These are phyloP conservation scores for Cardamine occulta DNA, from an alignment of 345 rosid genomes.

Conservation along the genomic window DNA sequence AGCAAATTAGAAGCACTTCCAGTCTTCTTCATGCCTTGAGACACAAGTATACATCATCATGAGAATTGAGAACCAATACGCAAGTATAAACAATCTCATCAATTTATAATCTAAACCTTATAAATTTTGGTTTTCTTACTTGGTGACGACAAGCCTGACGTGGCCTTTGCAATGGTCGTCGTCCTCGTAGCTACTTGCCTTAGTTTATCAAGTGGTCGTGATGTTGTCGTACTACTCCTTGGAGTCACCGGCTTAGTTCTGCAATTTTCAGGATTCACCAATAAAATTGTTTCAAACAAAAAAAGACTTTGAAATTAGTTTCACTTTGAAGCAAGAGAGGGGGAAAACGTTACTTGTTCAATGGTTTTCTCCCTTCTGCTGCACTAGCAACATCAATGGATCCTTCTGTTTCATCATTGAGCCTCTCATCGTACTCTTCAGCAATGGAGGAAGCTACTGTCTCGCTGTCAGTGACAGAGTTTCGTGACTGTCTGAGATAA, in stretches of 20 bases:
- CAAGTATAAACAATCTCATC: neutral
- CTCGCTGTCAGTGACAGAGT: neutral
- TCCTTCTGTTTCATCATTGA: constrained; percentile 26
- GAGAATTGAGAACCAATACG: neutral
- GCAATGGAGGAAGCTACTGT: constrained; percentile 19
- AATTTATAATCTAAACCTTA: neutral
- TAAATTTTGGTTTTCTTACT: constrained; percentile 16
- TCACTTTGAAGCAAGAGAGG: constrained; percentile 8
- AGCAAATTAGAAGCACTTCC: constrained; percentile 43
- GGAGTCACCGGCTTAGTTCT: constrained; percentile 42
- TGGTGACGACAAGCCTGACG: constrained; percentile 38
- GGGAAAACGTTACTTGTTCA: constrained; percentile 27
- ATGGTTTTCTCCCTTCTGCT: constrained; percentile 39
- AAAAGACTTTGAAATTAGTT: neutral
- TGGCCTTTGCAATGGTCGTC: constrained; percentile 22
- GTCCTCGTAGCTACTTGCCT: constrained; percentile 38
- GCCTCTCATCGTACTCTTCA: constrained; percentile 23
- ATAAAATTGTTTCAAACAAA: neutral
- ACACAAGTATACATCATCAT: constrained; percentile 6
- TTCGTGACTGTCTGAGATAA: constrained; percentile 26
- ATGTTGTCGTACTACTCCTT: constrained; percentile 29
- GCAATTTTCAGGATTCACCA: constrained; percentile 14
- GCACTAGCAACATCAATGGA: constrained; percentile 24
- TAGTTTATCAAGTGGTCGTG: constrained; percentile 44
- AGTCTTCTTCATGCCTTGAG: constrained; percentile 43